A percentile compares a stretch with the other conserved stretches of the same genome.
Evolutionary conservation across 2,329 filamentous ascomycete genomes (phyloP).

Genomic region (Periglandula ipomoeae): DNA sequence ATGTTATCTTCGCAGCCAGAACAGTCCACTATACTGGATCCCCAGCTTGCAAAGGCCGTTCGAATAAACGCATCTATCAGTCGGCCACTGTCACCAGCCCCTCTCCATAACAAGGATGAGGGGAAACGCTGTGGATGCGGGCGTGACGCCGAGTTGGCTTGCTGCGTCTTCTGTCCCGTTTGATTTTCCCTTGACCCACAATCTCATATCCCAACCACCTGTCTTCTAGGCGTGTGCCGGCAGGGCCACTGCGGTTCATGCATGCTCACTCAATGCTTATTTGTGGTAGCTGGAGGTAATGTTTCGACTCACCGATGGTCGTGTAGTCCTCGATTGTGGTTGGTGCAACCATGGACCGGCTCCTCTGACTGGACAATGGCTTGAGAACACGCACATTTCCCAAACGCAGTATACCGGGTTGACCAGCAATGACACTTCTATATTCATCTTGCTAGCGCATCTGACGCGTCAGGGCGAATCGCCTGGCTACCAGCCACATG

Average conservation of each 20-base stretch:
- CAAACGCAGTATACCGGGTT: neutral
- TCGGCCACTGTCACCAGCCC: slow-evolving; percentile 6
- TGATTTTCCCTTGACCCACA: slow-evolving; percentile 1
- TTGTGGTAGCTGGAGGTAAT: neutral
- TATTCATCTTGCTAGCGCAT: neutral
- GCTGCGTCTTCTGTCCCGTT: neutral
- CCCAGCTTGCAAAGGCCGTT: slow-evolving; percentile 8
- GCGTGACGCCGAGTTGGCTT: slow-evolving; percentile 1
- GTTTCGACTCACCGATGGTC: slow-evolving; percentile 7
- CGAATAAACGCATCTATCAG: slow-evolving; percentile 9
- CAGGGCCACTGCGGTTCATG: slow-evolving; percentile 8
- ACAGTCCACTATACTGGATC: neutral
- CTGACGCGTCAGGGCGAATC: slow-evolving; percentile 3
- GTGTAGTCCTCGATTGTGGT: neutral
- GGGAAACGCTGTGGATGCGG: neutral
- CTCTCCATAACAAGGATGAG: slow-evolving; percentile 1
- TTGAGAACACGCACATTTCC: neutral
- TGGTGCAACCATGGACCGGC: neutral
- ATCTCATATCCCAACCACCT: slow-evolving; percentile 4
- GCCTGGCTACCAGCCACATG: neutral
- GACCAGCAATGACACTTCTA: neutral
- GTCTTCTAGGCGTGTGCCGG: slow-evolving; percentile 4
- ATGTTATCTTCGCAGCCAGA: slow-evolving; percentile 3
- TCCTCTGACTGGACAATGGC: slow-evolving; percentile 10
- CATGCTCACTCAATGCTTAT: slow-evolving; percentile 5